Evolutionary conservation across 768 basidiomycete species (phyloP).

Genomic region (Russula compacta): DNA sequence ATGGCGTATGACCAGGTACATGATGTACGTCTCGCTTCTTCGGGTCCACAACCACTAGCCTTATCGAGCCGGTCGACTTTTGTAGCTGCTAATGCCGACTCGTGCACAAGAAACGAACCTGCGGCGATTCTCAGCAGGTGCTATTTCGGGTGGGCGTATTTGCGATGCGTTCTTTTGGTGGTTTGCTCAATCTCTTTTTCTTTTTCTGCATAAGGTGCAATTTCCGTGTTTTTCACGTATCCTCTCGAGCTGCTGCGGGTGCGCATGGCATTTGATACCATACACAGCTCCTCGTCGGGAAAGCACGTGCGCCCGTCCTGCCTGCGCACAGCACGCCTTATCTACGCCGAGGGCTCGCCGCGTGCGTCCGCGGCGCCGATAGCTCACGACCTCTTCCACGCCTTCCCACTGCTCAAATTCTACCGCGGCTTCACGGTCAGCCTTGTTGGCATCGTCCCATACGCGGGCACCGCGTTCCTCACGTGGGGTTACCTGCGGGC

Average conservation of each 20-base stretch:
- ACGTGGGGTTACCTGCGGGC: constrained; percentile 77
- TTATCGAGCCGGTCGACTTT: background rate
- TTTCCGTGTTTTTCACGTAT: constrained; percentile 88
- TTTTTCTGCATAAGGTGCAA: constrained; percentile 45
- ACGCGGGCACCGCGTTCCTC: constrained; percentile 91
- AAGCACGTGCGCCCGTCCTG: constrained; percentile 36
- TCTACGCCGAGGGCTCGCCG: constrained; percentile 58
- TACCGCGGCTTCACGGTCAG: constrained; percentile 98
- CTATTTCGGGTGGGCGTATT: constrained; percentile 60
- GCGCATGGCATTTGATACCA: constrained; percentile 85
- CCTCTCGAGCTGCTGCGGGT: constrained; percentile 94
- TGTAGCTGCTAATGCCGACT: constrained; percentile 79
- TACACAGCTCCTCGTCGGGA: constrained; percentile 13
- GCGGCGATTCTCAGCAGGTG: constrained; percentile 78
- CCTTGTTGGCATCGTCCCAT: constrained; percentile 86
- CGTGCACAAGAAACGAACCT: constrained; percentile 65
- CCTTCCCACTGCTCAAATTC: constrained; percentile 76
- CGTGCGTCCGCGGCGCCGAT: constrained; percentile 19
- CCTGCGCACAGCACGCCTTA: constrained; percentile 44
- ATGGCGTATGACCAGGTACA: constrained; percentile 92
- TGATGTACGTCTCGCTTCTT: constrained; percentile 37
- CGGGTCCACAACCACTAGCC: background rate
- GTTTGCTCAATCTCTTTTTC: background rate
- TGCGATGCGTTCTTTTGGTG: background rate
- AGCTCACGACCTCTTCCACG: constrained; percentile 35